Conservation (phyloP, 345 rosid genomes). For the Reutealis trisperma region DNA sequence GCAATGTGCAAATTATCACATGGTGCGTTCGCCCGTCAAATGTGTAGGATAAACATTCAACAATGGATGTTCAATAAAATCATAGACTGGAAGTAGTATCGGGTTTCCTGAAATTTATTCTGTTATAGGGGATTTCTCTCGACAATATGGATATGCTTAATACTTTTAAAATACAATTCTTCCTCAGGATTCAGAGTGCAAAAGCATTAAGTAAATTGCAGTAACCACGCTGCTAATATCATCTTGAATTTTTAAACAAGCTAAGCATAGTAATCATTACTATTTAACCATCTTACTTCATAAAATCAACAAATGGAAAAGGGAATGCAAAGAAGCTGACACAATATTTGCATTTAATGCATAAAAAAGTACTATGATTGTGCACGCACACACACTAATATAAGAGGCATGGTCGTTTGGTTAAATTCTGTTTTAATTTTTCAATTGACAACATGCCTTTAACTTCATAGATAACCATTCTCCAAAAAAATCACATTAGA, state of each 20-base stretch:
- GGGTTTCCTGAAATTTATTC: background rate
- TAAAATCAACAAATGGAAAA: background rate
- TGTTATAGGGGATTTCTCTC: background rate
- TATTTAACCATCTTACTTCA: background rate
- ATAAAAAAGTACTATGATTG: background rate
- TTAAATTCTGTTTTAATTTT: background rate
- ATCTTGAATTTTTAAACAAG: background rate
- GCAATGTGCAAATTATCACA: background rate
- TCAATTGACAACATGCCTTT: background rate
- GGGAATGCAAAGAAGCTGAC: background rate
- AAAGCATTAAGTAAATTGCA: background rate
- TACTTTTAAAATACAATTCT: background rate
- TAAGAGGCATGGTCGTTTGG: background rate
- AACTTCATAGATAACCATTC: background rate
- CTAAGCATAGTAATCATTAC: background rate
- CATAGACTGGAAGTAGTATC: background rate
- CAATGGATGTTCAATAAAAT: no score
- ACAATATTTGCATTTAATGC: background rate
- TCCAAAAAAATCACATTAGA: background rate
- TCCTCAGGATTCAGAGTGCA: background rate
- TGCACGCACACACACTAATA: background rate
- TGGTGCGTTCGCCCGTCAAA: background rate
- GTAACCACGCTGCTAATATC: background rate
- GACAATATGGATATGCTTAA: background rate
- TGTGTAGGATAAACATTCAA: background rate